Conservation (phyloP, 805 yeast genomes). For the Zygotorulaspora chibaensis region DNA sequence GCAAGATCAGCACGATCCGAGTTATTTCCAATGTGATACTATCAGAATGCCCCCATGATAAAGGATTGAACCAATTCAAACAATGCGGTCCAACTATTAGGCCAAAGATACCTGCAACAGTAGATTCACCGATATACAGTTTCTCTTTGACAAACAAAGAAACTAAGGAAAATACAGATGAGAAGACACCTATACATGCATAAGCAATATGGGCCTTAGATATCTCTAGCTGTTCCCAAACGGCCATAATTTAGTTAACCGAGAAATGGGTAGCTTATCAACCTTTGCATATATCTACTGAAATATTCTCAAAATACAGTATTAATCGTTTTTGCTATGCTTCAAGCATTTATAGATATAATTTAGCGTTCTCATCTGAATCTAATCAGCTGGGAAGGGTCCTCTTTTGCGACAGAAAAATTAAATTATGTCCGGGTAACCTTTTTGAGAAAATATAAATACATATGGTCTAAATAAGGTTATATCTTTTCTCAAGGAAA, state of each 20-base stretch:
- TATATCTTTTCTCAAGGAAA: neutral
- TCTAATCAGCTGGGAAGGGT: neutral
- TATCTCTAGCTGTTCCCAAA: constrained; percentile 34
- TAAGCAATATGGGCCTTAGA: constrained; percentile 80
- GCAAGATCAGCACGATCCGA: constrained; percentile 76
- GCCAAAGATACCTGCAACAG: constrained; percentile 82
- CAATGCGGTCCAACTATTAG: constrained; percentile 86
- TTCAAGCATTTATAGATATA: no score
- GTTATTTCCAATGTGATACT: constrained; percentile 77
- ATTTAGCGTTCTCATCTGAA: no score
- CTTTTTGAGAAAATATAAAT: neutral
- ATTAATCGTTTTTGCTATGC: neutral
- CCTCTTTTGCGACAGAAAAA: constrained; percentile 2
- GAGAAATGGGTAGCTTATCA: neutral
- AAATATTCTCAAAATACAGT: neutral
- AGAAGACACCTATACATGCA: constrained; percentile 80
- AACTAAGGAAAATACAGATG: constrained; percentile 72
- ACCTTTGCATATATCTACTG: neutral
- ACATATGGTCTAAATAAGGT: neutral
- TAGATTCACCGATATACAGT: constrained; percentile 86
- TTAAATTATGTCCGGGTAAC: constrained; percentile 9
- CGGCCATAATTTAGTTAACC: constrained; percentile 10
- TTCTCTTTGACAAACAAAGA: constrained; percentile 81
- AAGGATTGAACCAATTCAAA: constrained; percentile 76
- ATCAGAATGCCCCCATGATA: constrained; percentile 82